phyloP scores from a whole-genome alignment of 2,329 filamentous ascomycete genomes.

The Chrysoporthe deuterocubensis region DNA sequence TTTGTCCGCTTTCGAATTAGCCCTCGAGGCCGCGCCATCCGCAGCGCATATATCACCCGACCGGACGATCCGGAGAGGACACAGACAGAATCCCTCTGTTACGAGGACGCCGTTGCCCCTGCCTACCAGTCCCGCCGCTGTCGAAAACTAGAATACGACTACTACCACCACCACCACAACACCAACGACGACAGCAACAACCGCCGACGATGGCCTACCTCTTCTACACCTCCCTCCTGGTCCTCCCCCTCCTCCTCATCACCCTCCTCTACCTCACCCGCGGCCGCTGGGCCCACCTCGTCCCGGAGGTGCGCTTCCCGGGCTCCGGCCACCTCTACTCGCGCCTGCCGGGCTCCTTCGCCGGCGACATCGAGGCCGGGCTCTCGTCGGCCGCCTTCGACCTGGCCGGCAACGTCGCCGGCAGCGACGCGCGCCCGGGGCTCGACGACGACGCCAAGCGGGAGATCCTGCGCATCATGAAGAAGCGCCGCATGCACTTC shows the following conservation, averaged over 20 bases:
- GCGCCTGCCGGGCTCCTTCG: constrained; percentile 76
- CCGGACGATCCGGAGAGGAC: background rate
- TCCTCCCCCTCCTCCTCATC: constrained; percentile 67
- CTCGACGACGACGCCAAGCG: constrained; percentile 80
- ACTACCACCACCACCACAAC: too few species aligned
- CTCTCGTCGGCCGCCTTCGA: constrained; percentile 85
- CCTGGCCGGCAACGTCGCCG: constrained; percentile 76
- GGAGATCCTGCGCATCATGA: constrained; percentile 90
- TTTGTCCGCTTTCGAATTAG: constrained; percentile 16
- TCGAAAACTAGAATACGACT: too few species aligned
- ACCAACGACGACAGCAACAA: background rate
- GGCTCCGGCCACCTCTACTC: constrained; percentile 71
- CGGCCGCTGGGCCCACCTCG: constrained; percentile 71
- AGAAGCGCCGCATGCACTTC: constrained; percentile 77
- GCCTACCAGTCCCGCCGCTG: too few species aligned
- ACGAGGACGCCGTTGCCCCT: too few species aligned
- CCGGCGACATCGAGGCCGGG: constrained; percentile 84
- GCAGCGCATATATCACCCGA: background rate
- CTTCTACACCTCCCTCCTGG: constrained; percentile 75
- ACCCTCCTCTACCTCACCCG: constrained; percentile 84
- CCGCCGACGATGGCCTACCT: constrained; percentile 71
- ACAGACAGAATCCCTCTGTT: background rate
- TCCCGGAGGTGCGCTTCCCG: constrained; percentile 49
- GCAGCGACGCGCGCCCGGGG: constrained; percentile 77
- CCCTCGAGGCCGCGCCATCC: background rate